These are phyloP conservation scores for Suillus alpinus DNA, from an alignment of 768 basidiomycete species.

Conservation along the genomic window DNA sequence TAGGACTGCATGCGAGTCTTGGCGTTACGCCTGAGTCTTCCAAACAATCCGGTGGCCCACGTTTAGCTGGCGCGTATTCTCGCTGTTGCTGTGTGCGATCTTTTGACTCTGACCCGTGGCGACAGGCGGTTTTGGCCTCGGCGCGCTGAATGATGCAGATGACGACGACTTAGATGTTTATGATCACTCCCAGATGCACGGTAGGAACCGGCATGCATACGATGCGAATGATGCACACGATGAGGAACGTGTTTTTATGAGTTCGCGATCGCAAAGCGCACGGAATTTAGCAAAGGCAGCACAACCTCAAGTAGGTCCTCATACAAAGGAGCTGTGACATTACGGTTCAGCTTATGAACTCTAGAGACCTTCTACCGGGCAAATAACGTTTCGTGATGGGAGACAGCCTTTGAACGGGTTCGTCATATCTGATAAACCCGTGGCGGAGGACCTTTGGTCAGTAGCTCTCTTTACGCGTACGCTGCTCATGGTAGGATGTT, in stretches of 20 bases:
- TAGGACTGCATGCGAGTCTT: constrained; percentile 58
- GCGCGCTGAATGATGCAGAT: constrained; percentile 90
- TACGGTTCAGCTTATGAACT: constrained; percentile 17
- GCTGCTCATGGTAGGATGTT: not conserved
- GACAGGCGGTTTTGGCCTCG: constrained; percentile 82
- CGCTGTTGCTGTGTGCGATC: not conserved
- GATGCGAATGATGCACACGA: constrained; percentile 65
- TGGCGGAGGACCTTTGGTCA: constrained; percentile 70
- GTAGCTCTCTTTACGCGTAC: constrained; percentile 15
- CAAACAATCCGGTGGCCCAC: constrained; percentile 41
- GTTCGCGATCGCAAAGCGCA: constrained; percentile 21
- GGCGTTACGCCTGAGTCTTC: constrained; percentile 32
- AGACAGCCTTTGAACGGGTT: constrained; percentile 74
- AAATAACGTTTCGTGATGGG: constrained; percentile 68
- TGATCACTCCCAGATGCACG: constrained; percentile 41
- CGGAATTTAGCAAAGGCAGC: not conserved
- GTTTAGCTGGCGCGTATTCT: constrained; percentile 49
- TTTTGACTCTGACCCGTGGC: constrained; percentile 7
- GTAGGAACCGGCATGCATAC: constrained; percentile 57
- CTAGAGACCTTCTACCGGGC: constrained; percentile 14
- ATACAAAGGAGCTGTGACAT: not conserved
- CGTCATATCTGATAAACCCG: constrained; percentile 59
- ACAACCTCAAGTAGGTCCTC: constrained; percentile 8
- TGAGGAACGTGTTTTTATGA: constrained; percentile 51
- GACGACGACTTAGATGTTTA: constrained; percentile 90